Conservation (phyloP, 441 rosid species). For the Eutrema salsugineum region DNA sequence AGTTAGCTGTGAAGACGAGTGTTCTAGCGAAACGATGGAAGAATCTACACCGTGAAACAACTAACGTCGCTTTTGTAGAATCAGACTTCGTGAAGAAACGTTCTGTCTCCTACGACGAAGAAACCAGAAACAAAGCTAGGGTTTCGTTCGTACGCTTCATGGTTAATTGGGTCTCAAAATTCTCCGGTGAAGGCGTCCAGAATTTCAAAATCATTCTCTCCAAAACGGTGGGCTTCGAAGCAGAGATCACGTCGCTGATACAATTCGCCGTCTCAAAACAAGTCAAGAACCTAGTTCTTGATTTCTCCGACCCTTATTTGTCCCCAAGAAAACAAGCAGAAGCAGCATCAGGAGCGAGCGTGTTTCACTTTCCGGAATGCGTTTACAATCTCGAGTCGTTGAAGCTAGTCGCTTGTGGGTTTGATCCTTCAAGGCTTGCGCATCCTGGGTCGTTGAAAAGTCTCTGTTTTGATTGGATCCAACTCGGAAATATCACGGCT, state of each 20-base stretch:
- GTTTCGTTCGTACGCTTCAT: not conserved
- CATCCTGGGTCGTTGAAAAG: conserved; percentile 6
- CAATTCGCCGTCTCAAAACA: conserved; percentile 14
- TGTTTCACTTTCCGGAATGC: conserved; percentile 24
- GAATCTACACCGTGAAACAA: not conserved
- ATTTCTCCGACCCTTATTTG: conserved; percentile 34
- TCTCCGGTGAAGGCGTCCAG: not conserved
- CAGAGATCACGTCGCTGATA: conserved; percentile 20
- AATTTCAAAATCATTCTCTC: conserved; percentile 16
- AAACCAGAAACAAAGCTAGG: not conserved
- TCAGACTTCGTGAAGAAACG: not conserved
- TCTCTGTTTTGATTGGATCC: conserved; percentile 37
- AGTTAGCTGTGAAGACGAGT: not conserved
- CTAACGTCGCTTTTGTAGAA: not conserved
- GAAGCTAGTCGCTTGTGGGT: conserved; percentile 29
- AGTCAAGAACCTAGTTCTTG: conserved; percentile 31
- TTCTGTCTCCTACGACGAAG: not conserved
- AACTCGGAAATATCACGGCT: not conserved
- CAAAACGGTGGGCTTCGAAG: not conserved
- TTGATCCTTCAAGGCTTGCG: not conserved
- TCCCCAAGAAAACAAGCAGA: rapidly evolving
- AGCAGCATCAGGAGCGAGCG: not conserved
- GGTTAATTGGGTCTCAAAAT: not conserved
- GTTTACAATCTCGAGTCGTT: conserved; percentile 31
- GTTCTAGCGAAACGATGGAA: not conserved